Evolutionary conservation across 306 rosid species (phyloP).

Genomic region (Lupinus albus): DNA sequence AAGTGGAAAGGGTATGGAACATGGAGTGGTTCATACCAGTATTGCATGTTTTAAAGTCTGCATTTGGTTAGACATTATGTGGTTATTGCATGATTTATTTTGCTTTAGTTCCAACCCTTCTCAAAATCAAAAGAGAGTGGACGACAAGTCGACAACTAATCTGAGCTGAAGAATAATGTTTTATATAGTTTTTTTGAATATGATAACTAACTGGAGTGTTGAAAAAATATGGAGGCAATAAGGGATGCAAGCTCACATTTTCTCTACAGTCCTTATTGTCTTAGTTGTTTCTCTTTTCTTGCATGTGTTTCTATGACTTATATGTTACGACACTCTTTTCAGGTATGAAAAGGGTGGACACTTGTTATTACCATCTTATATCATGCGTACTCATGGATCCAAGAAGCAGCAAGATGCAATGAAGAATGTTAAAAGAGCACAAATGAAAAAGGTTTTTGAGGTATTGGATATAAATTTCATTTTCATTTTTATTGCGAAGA

Average conservation of each 20-base stretch:
- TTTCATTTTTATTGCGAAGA: slow-evolving; percentile 28
- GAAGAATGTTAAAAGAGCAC: slow-evolving; percentile 55
- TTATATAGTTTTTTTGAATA: slow-evolving; percentile 13
- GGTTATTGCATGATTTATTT: slow-evolving; percentile 6
- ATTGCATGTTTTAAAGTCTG: slow-evolving; percentile 25
- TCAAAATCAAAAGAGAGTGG: neutral
- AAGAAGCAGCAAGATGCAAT: slow-evolving; percentile 70
- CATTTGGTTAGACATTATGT: slow-evolving; percentile 28
- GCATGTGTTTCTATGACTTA: slow-evolving; percentile 1
- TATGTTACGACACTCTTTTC: slow-evolving; percentile 35
- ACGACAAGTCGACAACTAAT: neutral
- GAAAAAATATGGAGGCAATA: neutral
- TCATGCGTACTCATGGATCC: slow-evolving; percentile 90
- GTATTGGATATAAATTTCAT: slow-evolving; percentile 45
- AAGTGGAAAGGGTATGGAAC: slow-evolving; percentile 79
- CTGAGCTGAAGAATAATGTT: neutral
- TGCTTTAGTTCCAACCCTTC: neutral
- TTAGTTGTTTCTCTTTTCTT: slow-evolving; percentile 13
- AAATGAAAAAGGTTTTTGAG: slow-evolving; percentile 80
- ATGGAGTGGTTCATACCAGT: slow-evolving; percentile 30
- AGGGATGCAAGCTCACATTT: neutral
- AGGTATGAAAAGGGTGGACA: slow-evolving; percentile 88
- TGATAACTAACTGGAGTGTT: slow-evolving; percentile 9
- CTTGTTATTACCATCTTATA: slow-evolving; percentile 77
- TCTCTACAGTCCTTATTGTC: slow-evolving; percentile 30